These are phyloP conservation scores for Psidium guajava DNA, from an alignment of 345 rosid species.

Conservation along the genomic window DNA sequence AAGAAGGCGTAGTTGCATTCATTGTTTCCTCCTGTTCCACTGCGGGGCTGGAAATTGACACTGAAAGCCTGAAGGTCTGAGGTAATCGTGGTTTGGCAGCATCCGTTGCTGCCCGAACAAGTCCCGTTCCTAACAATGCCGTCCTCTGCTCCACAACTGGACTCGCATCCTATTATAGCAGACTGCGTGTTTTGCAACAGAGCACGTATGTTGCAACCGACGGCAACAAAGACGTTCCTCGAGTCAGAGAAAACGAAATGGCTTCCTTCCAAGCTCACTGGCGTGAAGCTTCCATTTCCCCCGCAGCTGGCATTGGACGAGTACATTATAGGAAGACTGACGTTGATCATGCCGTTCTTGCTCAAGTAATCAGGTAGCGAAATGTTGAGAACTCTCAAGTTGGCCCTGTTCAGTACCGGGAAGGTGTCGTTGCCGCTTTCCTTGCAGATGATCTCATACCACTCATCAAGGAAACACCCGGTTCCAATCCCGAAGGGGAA, in stretches of 20 bases:
- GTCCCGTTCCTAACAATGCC: too few relatives aligned
- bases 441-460: slow-evolving; percentile 1
- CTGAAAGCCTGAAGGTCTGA: neutral
- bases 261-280: neutral
- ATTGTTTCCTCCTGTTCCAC: neutral
- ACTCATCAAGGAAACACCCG: neutral
- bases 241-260: neutral
- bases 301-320: neutral
- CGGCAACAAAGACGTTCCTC: neutral
- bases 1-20: neutral
- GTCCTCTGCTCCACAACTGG: neutral
- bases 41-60: neutral
- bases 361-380: neutral
- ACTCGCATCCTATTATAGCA: neutral
- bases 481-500: slow-evolving; percentile 4
- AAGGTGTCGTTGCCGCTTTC: neutral
- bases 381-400: neutral
- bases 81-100: neutral
- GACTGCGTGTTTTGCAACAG: neutral
- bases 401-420: neutral
- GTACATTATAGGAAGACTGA: neutral
- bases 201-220: neutral
- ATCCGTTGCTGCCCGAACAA: neutral
- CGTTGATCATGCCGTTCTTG: neutral
- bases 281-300: neutral